Percentiles rank a stretch among this genome's conserved stretches.
Evolutionary conservation across 192 early-diverging fungal species (phyloP).

Genomic region (Allomyces macrogynus): DNA sequence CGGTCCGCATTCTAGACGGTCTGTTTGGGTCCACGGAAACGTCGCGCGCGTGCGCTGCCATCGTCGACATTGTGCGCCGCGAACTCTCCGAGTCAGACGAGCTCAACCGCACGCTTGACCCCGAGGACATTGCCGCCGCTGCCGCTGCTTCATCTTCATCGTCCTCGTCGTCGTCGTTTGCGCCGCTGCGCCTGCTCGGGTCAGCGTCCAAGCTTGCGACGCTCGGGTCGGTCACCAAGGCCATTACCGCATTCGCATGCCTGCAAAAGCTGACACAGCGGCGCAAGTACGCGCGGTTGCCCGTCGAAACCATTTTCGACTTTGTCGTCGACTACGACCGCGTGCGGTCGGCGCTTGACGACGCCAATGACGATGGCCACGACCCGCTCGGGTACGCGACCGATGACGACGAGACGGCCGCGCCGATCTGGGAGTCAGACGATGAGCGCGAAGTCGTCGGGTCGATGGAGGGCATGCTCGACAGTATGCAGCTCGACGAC

Average conservation of each 20-base stretch:
- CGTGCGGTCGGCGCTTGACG: background rate
- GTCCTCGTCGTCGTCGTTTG: background rate
- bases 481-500: background rate
- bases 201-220: constrained; percentile 44
- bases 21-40: constrained; percentile 91
- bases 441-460: background rate
- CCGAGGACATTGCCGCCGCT: background rate
- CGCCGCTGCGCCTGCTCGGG: constrained; percentile 12
- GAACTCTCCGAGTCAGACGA: constrained; percentile 52
- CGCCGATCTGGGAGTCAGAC: background rate
- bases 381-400: constrained; percentile 10
- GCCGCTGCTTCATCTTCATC: too few relatives aligned
- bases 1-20: constrained; percentile 75
- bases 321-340: background rate
- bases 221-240: constrained; percentile 53
- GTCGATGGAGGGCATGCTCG: background rate
- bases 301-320: background rate
- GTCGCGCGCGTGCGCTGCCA: constrained; percentile 59
- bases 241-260: constrained; percentile 64
- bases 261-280: constrained; percentile 65
- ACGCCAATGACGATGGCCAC: constrained; percentile 1
- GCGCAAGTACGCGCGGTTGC: constrained; percentile 8
- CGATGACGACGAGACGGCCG: constrained; percentile 16
- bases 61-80: constrained; percentile 54
- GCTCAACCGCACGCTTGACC: constrained; percentile 14